Base-by-base conservation (phyloP, 2,329 filamentous ascomycete species). In the Chaetoscypha palmicola region DNA sequence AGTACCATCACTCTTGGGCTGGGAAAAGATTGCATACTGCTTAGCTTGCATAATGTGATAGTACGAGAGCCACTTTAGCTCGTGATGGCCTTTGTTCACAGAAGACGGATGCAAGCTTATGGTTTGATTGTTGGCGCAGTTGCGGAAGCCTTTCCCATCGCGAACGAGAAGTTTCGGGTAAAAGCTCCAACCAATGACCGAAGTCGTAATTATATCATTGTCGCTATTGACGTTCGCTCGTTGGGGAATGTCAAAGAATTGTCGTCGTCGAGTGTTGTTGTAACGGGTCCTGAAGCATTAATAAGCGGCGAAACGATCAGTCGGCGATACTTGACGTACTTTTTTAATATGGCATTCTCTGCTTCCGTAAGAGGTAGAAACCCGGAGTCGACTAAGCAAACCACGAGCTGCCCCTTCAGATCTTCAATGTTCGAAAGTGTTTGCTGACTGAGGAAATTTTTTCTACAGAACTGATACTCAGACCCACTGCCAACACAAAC, bases 11-110 rank as follows among this genome's bases (percentile, higher is more conserved):
- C 62, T 10, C 2, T 11, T 4, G 5, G 11, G 12, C 10, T 23
- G 10, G 9, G 22, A 19, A 1, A 14, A 11, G 12, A 20, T 2
- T 14, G 71, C 69, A 74, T 76, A 74, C 81, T 86, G 68, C 70
- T 83, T 89, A 2, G 85, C 84, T 64, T 96, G 90, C 87, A 97
- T 94, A 52, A 97, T 95, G 62, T 94, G 86, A 67, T 97, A 97
- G 64, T 95, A 98, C 1, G 86, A 92, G 34, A 98, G 69, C 80
- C 87, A 97, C 58, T 81, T 83, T 30, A 89, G 68, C 31, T 80
- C 77, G 36, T 72, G 68, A 47, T 70, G 71, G 5, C 72, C 76
- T 60, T 89, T 89, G 64, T 97, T 97, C 53, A 98, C 86, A 1
- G 88, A 94, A 1, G 83, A 86, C 1, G 89, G 86, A 54, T 94